Percentiles rank a stretch among this genome's conserved stretches.
Conservation (phyloP, 768 basidiomycete species). For the Phaeolepiota aurea region DNA sequence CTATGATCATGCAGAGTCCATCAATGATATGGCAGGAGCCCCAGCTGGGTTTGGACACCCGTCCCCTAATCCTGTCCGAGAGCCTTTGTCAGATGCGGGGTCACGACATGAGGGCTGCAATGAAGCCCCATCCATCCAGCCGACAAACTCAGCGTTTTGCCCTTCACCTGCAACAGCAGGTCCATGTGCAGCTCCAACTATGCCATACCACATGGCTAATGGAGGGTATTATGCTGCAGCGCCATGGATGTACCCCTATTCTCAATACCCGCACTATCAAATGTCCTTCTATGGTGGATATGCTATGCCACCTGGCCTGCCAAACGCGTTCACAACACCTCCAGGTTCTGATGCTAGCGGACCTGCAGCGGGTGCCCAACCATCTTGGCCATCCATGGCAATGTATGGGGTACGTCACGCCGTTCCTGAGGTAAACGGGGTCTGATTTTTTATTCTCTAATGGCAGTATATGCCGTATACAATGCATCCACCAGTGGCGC, state of each 20-base stretch:
- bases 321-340: slow-evolving; percentile 22
- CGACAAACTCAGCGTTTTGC: background rate
- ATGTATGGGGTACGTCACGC: slow-evolving; percentile 39
- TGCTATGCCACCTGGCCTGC: slow-evolving; percentile 22
- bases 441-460: slow-evolving; percentile 4
- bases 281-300: slow-evolving; percentile 43
- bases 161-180: background rate
- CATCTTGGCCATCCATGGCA: slow-evolving; percentile 28
- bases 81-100: background rate
- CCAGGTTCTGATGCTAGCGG: slow-evolving; percentile 29
- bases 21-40: background rate
- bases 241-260: slow-evolving; percentile 47
- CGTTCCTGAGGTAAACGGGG: background rate
- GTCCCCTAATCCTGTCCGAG: background rate
- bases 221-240: slow-evolving; percentile 37
- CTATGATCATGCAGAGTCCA: background rate
- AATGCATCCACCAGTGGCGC: slow-evolving; percentile 23
- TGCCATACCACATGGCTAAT: slow-evolving; percentile 28
- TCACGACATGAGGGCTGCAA: background rate
- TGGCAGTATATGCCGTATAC: slow-evolving; percentile 47
- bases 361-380: slow-evolving; percentile 18
- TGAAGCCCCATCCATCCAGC: background rate
- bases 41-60: background rate
- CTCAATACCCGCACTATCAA: slow-evolving; percentile 43
- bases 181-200: background rate